phyloP scores from a whole-genome alignment of 2,329 filamentous ascomycete genomes.

The Rhynchosporium graminicola region DNA sequence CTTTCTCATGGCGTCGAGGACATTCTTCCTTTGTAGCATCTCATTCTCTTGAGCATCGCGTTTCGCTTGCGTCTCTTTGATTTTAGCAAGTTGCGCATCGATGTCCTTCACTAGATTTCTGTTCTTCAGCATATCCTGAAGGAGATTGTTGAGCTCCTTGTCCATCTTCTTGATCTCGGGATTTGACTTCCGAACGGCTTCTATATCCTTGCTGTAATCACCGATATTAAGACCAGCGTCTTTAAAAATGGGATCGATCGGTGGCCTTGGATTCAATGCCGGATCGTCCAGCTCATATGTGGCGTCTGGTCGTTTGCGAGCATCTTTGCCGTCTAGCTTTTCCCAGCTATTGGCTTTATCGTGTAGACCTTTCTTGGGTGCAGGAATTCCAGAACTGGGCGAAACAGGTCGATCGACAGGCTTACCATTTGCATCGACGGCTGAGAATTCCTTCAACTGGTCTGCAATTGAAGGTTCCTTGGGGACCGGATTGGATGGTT shows the following conservation, averaged over 20 bases:
- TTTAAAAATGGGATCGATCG: background rate
- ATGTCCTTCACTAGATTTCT: background rate
- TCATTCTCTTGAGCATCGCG: constrained; percentile 3
- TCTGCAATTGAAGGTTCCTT: background rate
- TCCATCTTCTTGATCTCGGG: constrained; percentile 1
- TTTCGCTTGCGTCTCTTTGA: background rate
- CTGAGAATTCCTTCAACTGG: background rate
- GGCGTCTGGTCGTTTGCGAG: background rate
- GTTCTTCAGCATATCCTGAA: background rate
- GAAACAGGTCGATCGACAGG: background rate
- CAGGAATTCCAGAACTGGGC: background rate
- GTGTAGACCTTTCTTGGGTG: background rate
- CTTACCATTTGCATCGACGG: background rate
- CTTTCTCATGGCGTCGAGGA: background rate
- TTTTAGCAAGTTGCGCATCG: background rate
- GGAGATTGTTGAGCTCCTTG: background rate
- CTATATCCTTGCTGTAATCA: background rate
- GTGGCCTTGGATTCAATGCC: background rate
- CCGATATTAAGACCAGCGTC: constrained; percentile 1
- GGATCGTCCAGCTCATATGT: background rate
- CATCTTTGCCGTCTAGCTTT: constrained; percentile 1
- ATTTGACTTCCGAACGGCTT: background rate
- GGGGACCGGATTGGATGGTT: background rate
- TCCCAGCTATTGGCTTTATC: constrained; percentile 1
- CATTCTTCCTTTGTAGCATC: background rate